Evolutionary conservation across 768 basidiomycete species (phyloP).

Genomic region (Lactarius tabidus): DNA sequence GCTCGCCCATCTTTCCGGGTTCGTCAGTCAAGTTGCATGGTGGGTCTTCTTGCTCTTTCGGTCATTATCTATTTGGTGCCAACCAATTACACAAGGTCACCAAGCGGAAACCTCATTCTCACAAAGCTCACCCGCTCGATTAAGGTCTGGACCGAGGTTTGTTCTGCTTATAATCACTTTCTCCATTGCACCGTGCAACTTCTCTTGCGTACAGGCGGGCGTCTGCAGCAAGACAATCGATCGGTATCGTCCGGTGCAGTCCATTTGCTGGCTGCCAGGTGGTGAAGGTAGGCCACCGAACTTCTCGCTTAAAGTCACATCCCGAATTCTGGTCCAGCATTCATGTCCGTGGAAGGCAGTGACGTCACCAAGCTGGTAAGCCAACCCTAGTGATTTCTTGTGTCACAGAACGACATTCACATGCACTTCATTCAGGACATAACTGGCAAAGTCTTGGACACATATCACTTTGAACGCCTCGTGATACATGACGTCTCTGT

Average conservation of each 20-base stretch:
- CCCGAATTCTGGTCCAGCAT: constrained; percentile 39
- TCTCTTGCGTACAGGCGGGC: constrained; percentile 46
- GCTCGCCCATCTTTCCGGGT: constrained; percentile 65
- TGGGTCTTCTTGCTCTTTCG: constrained; percentile 28
- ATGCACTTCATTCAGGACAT: constrained; percentile 42
- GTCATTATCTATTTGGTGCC: neutral
- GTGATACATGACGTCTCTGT: constrained; percentile 68
- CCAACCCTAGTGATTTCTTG: neutral
- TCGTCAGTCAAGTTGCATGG: constrained; percentile 77
- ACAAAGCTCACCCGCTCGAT: constrained; percentile 62
- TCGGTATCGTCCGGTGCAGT: constrained; percentile 50
- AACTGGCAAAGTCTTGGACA: constrained; percentile 53
- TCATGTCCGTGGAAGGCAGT: constrained; percentile 67
- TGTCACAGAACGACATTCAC: neutral
- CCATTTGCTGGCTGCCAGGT: constrained; percentile 64
- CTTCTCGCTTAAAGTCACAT: constrained; percentile 5
- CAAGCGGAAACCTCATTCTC: constrained; percentile 54
- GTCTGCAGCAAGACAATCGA: constrained; percentile 65
- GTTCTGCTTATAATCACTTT: constrained; percentile 23
- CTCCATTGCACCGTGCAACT: constrained; percentile 2
- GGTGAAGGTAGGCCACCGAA: constrained; percentile 46
- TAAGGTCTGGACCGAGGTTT: constrained; percentile 70
- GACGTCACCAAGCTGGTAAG: constrained; percentile 57
- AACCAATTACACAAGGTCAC: constrained; percentile 46
- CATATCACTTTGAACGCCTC: constrained; percentile 57